These are phyloP conservation scores for Hibiscus trionum DNA, from an alignment of 345 rosid species.

Conservation along the genomic window DNA sequence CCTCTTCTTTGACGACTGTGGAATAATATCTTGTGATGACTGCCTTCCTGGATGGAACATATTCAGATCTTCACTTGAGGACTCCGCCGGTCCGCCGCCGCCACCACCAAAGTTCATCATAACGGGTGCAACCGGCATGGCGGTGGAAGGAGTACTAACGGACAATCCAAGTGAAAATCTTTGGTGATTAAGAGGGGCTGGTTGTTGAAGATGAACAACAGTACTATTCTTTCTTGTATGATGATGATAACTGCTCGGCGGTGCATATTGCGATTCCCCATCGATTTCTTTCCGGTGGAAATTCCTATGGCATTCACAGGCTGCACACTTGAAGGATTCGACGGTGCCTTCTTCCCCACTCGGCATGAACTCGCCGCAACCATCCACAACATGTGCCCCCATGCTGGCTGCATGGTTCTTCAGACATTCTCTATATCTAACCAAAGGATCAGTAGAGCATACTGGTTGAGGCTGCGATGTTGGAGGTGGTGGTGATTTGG, in stretches of 20 bases:
- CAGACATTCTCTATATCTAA: slow-evolving; percentile 56
- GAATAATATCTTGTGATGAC: background rate
- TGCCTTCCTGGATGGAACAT: slow-evolving; percentile 23
- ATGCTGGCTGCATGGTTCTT: slow-evolving; percentile 65
- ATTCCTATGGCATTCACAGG: slow-evolving; percentile 72
- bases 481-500: slow-evolving; percentile 20
- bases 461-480: slow-evolving; percentile 1
- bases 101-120: slow-evolving; percentile 62
- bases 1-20: slow-evolving; percentile 36
- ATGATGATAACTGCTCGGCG: background rate
- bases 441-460: background rate
- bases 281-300: slow-evolving; percentile 55
- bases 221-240: slow-evolving; percentile 1
- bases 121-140: slow-evolving; percentile 28
- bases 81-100: slow-evolving; percentile 20
- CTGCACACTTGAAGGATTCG: slow-evolving; percentile 73
- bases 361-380: slow-evolving; percentile 77
- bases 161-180: slow-evolving; percentile 18
- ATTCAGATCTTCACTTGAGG: slow-evolving; percentile 41
- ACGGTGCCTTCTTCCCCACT: slow-evolving; percentile 48
- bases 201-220: slow-evolving; percentile 13
- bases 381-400: slow-evolving; percentile 60
- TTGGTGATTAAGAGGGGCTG: slow-evolving; percentile 17
- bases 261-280: slow-evolving; percentile 19
- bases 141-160: background rate